phyloP scores from a whole-genome alignment of 108 stramenopile genomes.

The Seminavis robusta region DNA sequence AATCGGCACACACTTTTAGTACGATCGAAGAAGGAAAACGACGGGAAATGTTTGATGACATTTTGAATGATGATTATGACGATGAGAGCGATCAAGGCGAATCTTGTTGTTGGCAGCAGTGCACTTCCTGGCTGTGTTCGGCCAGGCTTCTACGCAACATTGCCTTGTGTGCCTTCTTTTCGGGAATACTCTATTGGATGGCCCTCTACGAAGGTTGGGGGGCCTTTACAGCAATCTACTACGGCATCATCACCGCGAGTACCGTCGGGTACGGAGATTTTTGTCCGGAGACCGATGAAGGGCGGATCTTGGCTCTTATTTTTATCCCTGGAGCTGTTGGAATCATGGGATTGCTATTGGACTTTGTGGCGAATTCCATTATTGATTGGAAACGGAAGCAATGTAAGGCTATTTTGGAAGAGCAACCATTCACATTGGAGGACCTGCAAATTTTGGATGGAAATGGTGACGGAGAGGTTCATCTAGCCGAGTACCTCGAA shows the following conservation, averaged over 20 bases:
- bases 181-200: too few relatives aligned
- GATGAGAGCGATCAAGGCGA: too few relatives aligned
- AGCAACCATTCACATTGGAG: slow-evolving; percentile 38
- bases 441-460: slow-evolving; percentile 47
- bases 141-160: too few relatives aligned
- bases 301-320: slow-evolving; percentile 31
- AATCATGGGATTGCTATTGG: slow-evolving; percentile 49
- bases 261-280: slow-evolving; percentile 81
- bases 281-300: slow-evolving; percentile 14
- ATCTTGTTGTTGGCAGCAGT: too few relatives aligned
- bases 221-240: slow-evolving; percentile 16
- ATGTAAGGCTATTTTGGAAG: slow-evolving; percentile 25
- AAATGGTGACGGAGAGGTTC: slow-evolving; percentile 49
- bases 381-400: slow-evolving; percentile 17
- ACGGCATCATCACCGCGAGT: slow-evolving; percentile 7
- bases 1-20: too few relatives aligned
- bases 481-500: slow-evolving; percentile 62
- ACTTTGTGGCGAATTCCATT: slow-evolving; percentile 35
- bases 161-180: too few relatives aligned
- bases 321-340: slow-evolving; percentile 64
- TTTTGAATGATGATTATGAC: too few relatives aligned
- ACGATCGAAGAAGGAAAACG: too few relatives aligned
- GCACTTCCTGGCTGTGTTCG: too few relatives aligned
- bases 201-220: slow-evolving; percentile 25
- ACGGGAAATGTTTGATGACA: too few relatives aligned